phyloP scores from a whole-genome alignment of 2,329 filamentous ascomycete species.

The Zasmidium citrigriseum region DNA sequence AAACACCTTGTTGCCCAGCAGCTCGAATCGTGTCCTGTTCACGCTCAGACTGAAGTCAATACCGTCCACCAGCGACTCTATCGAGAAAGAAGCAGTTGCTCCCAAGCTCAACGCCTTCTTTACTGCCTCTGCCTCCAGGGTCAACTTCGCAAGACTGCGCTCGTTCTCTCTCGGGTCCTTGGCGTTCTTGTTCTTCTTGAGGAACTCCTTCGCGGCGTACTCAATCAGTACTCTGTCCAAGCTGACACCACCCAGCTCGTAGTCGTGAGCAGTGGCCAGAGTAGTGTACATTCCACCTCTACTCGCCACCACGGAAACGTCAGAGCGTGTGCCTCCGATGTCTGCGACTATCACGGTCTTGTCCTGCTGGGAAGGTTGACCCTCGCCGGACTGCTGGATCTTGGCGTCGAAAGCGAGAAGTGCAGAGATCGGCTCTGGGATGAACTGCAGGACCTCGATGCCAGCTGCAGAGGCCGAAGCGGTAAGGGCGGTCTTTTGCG shows the following conservation, averaged over 20 bases:
- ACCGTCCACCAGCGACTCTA: slow-evolving; percentile 86
- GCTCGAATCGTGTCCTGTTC: slow-evolving; percentile 91
- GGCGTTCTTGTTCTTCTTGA: slow-evolving; percentile 84
- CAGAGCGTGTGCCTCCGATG: slow-evolving; percentile 87
- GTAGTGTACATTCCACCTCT: slow-evolving; percentile 96
- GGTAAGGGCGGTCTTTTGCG: slow-evolving; percentile 78
- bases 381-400: slow-evolving; percentile 47
- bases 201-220: slow-evolving; percentile 97
- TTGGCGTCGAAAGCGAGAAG: slow-evolving; percentile 85
- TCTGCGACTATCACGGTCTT: slow-evolving; percentile 92
- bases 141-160: slow-evolving; percentile 85
- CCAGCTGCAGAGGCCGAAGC: slow-evolving; percentile 77
- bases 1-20: slow-evolving; percentile 82
- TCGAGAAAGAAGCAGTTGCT: slow-evolving; percentile 84
- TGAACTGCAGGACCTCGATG: slow-evolving; percentile 88
- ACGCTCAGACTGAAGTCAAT: slow-evolving; percentile 89
- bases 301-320: slow-evolving; percentile 86
- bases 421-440: slow-evolving; percentile 86
- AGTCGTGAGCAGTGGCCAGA: slow-evolving; percentile 91
- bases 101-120: slow-evolving; percentile 92
- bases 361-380: slow-evolving; percentile 73
- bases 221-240: slow-evolving; percentile 91
- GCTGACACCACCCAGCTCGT: slow-evolving; percentile 82
- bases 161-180: slow-evolving; percentile 78
- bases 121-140: slow-evolving; percentile 83